Evolutionary conservation across 2,329 filamentous ascomycete genomes (phyloP).

Genomic region (Stemphylium vesicarium): DNA sequence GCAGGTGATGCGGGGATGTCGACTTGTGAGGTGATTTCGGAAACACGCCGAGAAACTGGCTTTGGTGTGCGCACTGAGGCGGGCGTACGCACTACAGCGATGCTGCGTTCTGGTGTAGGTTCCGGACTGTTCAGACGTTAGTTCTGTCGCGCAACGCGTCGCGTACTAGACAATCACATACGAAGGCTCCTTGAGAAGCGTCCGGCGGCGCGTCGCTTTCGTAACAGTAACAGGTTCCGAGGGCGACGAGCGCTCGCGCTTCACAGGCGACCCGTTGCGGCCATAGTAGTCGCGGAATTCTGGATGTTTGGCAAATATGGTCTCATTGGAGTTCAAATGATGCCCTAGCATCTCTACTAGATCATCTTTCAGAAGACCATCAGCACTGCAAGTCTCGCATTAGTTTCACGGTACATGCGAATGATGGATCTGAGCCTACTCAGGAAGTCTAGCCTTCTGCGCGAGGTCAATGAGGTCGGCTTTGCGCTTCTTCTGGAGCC

Average conservation of each 20-base stretch:
- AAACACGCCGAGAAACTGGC: conserved; percentile 59
- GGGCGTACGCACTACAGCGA: conserved; percentile 39
- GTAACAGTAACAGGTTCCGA: conserved; percentile 43
- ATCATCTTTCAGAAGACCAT: conserved; percentile 77
- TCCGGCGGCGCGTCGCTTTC: conserved; percentile 44
- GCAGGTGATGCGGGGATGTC: conserved; percentile 78
- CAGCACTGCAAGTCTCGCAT: conserved; percentile 60
- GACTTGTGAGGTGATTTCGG: conserved; percentile 58
- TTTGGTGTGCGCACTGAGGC: conserved; percentile 46
- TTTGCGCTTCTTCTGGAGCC: conserved; percentile 84
- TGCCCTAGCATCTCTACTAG: conserved; percentile 62
- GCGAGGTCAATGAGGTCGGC: conserved; percentile 77
- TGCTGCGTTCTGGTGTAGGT: conserved; percentile 52
- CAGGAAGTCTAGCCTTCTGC: conserved; percentile 70
- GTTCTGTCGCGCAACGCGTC: conserved; percentile 37
- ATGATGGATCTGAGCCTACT: conserved; percentile 59
- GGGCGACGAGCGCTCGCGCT: conserved; percentile 51
- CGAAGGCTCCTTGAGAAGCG: conserved; percentile 42
- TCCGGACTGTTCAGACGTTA: conserved; percentile 45
- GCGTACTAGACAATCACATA: conserved; percentile 26
- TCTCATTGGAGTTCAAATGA: conserved; percentile 65
- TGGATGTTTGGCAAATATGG: conserved; percentile 67
- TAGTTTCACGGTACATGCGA: conserved; percentile 8
- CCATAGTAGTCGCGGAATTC: conserved; percentile 78
- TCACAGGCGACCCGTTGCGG: conserved; percentile 62